A percentile compares a stretch with the other conserved stretches of the same genome.
phyloP scores from a whole-genome alignment of 306 rosid genomes.

The Corylus heterophylla region DNA sequence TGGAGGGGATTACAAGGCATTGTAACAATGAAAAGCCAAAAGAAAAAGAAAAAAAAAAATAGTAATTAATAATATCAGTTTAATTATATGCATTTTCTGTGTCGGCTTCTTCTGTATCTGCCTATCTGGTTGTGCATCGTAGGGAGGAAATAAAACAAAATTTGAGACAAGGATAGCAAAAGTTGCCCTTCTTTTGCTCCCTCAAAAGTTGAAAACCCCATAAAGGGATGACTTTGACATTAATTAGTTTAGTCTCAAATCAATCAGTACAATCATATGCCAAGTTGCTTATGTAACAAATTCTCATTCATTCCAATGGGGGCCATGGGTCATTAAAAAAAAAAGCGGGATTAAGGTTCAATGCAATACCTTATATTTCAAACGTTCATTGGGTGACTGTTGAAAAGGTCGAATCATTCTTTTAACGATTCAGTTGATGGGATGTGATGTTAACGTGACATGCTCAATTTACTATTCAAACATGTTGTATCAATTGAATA shows the following conservation, averaged over 20 bases:
- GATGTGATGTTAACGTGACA: too few relatives aligned
- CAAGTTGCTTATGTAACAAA: background rate
- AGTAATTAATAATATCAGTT: background rate
- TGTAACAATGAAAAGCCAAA: constrained; percentile 8
- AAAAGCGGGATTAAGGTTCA: too few relatives aligned
- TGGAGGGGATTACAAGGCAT: background rate
- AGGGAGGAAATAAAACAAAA: background rate
- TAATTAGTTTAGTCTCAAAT: background rate
- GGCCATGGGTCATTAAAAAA: background rate
- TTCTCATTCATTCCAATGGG: background rate
- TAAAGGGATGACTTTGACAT: background rate
- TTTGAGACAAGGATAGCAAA: background rate
- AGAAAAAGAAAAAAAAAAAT: background rate
- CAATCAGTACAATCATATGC: background rate
- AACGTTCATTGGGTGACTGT: too few relatives aligned
- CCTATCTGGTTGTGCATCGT: background rate
- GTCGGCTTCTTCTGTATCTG: background rate
- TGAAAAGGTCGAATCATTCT: too few relatives aligned
- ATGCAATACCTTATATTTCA: too few relatives aligned
- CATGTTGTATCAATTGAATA: too few relatives aligned
- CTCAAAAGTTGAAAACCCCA: background rate
- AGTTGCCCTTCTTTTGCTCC: background rate
- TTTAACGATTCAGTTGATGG: too few relatives aligned
- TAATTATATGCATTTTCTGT: background rate
- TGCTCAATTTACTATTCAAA: too few relatives aligned